Evolutionary conservation across 768 basidiomycete species (phyloP), one percentile per base, ranked within the genome.

Genomic region (Clathrus columnatus): DNA sequence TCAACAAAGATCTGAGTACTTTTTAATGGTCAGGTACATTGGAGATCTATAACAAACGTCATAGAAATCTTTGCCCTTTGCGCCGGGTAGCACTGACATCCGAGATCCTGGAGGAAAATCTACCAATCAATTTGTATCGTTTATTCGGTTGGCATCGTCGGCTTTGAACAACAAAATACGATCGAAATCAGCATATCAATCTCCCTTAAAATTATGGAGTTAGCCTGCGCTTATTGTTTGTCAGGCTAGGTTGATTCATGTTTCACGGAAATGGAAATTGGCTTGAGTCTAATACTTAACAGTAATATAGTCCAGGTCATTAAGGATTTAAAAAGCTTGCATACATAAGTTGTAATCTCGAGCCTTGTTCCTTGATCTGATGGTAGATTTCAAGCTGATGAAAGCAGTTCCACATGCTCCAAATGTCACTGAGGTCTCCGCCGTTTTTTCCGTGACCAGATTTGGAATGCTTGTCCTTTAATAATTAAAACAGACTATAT

Each of bases 101-200:
- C n/a, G n/a, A n/a, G n/a, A n/a, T n/a, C n/a, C n/a, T n/a, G n/a
- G n/a, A n/a, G n/a, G n/a, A n/a, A n/a, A n/a, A n/a, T n/a, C n/a
- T n/a, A n/a, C n/a, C n/a, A n/a, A n/a, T n/a, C n/a, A n/a, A n/a
- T n/a, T n/a, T n/a, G n/a, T n/a, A n/a, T n/a, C n/a, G n/a, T n/a
- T n/a, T n/a, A n/a, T 44, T 16, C 51, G 5, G 4, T 43, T 23
- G 36, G 16, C 51, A 53, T 53, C 51, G 51, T 53, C 42, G 46
- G 46, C 41, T 36, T 53, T 27, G 46, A 53, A 20, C 51, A 53
- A 45, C 51, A 53, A 53, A 53, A n/a, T n/a, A n/a, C n/a, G n/a
- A n/a, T n/a, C n/a, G n/a, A n/a, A n/a, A n/a, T n/a, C n/a, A n/a
- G n/a, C n/a, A 36, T 36, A 8, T 36, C n/a, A 36, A 36, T 36